These are phyloP conservation scores for Globisporangium cederbergense DNA, from an alignment of 352 stramenopile genomes.

Conservation along the genomic window DNA sequence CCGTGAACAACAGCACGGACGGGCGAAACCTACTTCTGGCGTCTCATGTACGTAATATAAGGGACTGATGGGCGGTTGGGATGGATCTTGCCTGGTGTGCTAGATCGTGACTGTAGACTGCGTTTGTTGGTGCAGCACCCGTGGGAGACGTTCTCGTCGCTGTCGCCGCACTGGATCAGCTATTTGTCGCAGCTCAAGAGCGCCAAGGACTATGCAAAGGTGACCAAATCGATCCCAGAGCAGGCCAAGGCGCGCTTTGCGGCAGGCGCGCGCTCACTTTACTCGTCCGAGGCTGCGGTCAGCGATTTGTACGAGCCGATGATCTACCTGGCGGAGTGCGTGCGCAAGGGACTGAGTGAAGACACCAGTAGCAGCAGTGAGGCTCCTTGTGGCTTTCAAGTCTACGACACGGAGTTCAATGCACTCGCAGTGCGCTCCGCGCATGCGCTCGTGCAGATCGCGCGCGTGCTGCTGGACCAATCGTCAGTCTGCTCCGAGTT, in stretches of 20 bases:
- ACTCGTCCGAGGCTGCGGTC: constrained; percentile 30
- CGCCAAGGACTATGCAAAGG: constrained; percentile 35
- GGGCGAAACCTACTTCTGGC: constrained; percentile 25
- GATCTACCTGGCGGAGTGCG: constrained; percentile 58
- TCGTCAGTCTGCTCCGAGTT: constrained; percentile 59
- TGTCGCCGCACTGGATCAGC: constrained; percentile 63
- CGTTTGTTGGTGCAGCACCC: constrained; percentile 44
- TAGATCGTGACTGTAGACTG: constrained; percentile 2
- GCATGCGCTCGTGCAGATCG: constrained; percentile 62
- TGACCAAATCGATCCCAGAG: constrained; percentile 45
- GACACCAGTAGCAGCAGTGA: neutral
- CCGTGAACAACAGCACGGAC: constrained; percentile 14
- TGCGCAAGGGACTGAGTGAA: constrained; percentile 2
- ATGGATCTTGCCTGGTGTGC: neutral
- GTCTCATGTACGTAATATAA: constrained; percentile 32
- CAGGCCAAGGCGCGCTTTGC: constrained; percentile 50
- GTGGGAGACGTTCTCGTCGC: constrained; percentile 81
- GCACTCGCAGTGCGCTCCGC: constrained; percentile 63
- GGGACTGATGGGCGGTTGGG: neutral
- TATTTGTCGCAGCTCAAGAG: constrained; percentile 46
- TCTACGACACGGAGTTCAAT: constrained; percentile 83
- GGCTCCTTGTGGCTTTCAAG: constrained; percentile 28
- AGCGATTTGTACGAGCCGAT: constrained; percentile 77
- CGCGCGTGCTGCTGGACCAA: constrained; percentile 52
- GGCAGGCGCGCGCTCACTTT: constrained; percentile 31